Conservation (phyloP, 2,329 filamentous ascomycete genomes). For the Trematosphaeria pertusa region DNA sequence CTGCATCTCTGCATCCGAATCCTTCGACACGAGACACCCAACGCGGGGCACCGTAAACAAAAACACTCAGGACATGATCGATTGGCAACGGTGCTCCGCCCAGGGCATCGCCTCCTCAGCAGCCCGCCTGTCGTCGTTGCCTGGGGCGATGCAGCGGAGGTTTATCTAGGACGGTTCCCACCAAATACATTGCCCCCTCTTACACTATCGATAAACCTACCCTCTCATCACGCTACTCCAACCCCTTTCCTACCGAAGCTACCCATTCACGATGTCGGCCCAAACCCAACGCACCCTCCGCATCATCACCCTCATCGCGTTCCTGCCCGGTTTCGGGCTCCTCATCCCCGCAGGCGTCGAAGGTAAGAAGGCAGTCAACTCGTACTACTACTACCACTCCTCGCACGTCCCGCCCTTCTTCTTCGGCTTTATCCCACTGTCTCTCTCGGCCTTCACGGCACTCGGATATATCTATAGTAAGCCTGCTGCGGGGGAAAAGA, state of each 20-base stretch:
- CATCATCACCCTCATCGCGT: constrained; percentile 18
- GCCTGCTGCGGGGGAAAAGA: constrained; percentile 8
- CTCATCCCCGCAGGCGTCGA: neutral
- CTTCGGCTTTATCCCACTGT: constrained; percentile 25
- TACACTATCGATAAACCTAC: no score
- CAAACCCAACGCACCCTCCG: constrained; percentile 17
- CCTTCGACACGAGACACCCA: no score
- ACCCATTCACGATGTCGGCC: neutral
- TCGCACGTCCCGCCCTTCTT: constrained; percentile 14
- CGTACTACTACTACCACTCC: neutral
- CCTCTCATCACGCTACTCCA: neutral
- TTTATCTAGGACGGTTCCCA: no score
- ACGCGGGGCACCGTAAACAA: neutral
- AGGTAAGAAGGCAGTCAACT: neutral
- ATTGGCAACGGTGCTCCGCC: no score
- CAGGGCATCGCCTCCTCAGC: no score
- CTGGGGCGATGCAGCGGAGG: neutral
- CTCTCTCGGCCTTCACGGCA: constrained; percentile 8
- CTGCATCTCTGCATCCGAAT: no score
- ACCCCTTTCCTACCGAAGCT: neutral
- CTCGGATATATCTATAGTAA: constrained; percentile 9
- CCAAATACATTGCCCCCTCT: no score
- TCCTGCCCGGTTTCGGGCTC: neutral
- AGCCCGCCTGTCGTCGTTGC: neutral
- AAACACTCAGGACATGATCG: neutral